Evolutionary conservation across 768 basidiomycete genomes (phyloP), one percentile per base, ranked within the genome.

Genomic region (Russula olivacea): DNA sequence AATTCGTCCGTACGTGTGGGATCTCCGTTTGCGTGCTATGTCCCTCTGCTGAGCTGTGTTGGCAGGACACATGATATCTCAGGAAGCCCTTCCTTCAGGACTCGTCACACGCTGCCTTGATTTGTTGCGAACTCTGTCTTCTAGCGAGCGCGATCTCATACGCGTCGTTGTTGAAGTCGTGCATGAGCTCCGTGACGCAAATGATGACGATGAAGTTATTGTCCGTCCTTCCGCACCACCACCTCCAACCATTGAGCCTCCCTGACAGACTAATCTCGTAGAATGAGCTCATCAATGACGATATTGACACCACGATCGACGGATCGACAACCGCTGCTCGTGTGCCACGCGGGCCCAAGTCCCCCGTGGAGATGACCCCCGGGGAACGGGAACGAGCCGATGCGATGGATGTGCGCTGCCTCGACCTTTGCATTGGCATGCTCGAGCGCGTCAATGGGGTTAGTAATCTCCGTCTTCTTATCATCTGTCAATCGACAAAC

Each of bases 91-190:
- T 1, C 91, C 94, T 0, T 82, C 87, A 56, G 72, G 74, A 14
- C 77, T 96, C 23, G 78, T 94, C 47, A 79, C 86, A 2, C 79
- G 79, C 54, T 94, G 91, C 70, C 78, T 98, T 45, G 95, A 98
- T 72, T 84, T 98, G 8, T 75, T 98, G 55, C 79, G 87, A 59
- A 80, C 79, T 59, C 76, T 95, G 23, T 84, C 89, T 1, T 74
- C 82, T 14, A 84, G 78, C 64, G 94, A 98, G 74, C 79, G 86
- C 21, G 93, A 97, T 72, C 79, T 97, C 40, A 91, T 96, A 67
- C 84, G 89, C 4, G 81, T 95, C 28, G 86, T 95, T 0, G 93
- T 96, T 41, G 93, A 96, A 71, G 86, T 91, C 40, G 82, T 97
- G 1, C 86, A 89, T 58, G 89, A 91, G 62, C 77, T 96, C 11